Conservation (phyloP, 768 basidiomycete genomes). For the Lentinus tigrinus region DNA sequence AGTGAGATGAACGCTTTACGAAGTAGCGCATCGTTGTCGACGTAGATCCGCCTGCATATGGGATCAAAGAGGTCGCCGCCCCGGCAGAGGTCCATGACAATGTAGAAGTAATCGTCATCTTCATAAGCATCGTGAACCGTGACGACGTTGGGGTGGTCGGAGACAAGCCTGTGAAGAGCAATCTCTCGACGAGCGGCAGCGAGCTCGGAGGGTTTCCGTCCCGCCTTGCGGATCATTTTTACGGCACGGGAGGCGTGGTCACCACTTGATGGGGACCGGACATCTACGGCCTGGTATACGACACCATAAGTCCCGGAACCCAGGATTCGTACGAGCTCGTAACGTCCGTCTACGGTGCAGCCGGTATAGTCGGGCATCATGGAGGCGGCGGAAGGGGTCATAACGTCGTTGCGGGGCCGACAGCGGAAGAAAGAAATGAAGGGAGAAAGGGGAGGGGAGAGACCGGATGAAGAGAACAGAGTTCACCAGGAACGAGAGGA, state of each 20-base stretch:
- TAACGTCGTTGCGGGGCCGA: not conserved
- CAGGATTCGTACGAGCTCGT: slow-evolving; percentile 19
- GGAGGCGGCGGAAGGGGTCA: not conserved
- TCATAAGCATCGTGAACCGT: slow-evolving; percentile 3
- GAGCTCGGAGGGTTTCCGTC: not conserved
- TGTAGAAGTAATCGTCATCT: slow-evolving; percentile 12
- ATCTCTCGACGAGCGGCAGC: slow-evolving; percentile 1
- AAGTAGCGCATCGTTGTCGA: slow-evolving; percentile 44
- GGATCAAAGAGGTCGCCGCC: slow-evolving; percentile 35
- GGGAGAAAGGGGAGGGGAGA: not conserved
- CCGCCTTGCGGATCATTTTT: slow-evolving; percentile 21
- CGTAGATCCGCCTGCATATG: slow-evolving; percentile 25
- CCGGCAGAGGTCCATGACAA: slow-evolving; percentile 19
- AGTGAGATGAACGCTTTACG: slow-evolving; percentile 48
- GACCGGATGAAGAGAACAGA: not conserved
- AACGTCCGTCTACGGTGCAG: slow-evolving; percentile 16
- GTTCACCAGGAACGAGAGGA: not conserved
- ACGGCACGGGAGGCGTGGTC: slow-evolving; percentile 5
- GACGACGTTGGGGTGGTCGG: slow-evolving; percentile 5
- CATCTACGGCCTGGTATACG: slow-evolving; percentile 23
- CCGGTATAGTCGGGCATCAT: slow-evolving; percentile 22
- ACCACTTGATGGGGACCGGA: not conserved
- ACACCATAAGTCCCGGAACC: slow-evolving; percentile 23
- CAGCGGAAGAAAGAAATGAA: not conserved
- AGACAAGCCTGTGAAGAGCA: slow-evolving; percentile 3